Base-by-base conservation (phyloP, 306 rosid genomes). In the Inga oerstediana region DNA sequence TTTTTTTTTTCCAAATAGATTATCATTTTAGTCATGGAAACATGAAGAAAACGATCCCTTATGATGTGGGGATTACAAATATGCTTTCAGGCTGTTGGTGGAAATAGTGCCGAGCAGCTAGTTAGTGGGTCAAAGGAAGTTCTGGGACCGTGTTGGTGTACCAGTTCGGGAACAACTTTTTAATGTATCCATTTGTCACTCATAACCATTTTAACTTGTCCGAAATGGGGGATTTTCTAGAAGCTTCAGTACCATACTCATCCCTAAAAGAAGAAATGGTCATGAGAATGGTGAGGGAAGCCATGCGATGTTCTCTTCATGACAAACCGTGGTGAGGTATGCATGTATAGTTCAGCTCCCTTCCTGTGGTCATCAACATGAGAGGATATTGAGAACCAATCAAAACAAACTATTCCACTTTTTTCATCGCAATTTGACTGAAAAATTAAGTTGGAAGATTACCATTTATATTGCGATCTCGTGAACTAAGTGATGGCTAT, bases 281-380 rank as follows among this genome's bases (percentile, higher is more conserved):
- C 98, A 92, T 84, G 87, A 81, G 91, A 98, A 94, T 80, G 89
- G 94, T 77, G 94, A 92, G 89, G 99, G 99, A 85, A 94, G 97
- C 87, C 98, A 91, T 69, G 99, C 4, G 98, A 96, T 68, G 97
- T 96, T 84, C 86, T 96, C 86, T 96, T 96, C 87, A 86, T 96
- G 97, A 96, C 99, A 37, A 94, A 89, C 75, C 94, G 99, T 17
- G 99, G 99, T 78, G 99, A 96, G 99, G 99, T 96, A 87, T 72
- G 85, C 41, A 37, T 4, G 5, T 37, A 5, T 37, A 37, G 41
- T 37, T 37, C 37, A 3, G 37, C 41, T 37, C 7, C 41, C 41
- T 37, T 37, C 41, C 7, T 37, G 41, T 37, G 41, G 41, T 37
- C 41, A 37, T 4, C 41, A 37, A 37, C 41, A 37, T 37, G 41